phyloP scores from a whole-genome alignment of 805 yeast species.

The Lachancea sp. region DNA sequence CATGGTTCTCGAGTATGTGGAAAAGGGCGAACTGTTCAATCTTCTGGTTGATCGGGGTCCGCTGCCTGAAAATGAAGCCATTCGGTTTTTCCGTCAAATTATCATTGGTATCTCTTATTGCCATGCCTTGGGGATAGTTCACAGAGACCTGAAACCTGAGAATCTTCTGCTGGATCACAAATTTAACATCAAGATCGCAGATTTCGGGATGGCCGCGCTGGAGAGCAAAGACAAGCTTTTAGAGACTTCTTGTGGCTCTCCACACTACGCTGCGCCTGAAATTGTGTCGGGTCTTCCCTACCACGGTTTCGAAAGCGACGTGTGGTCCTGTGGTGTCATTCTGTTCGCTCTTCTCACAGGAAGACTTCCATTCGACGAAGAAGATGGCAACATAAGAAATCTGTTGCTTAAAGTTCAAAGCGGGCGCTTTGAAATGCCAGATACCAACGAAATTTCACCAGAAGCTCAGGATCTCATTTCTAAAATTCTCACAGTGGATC shows the following conservation, averaged over 20 bases:
- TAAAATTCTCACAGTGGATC: constrained; percentile 77
- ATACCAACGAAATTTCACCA: constrained; percentile 58
- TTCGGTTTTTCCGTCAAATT: constrained; percentile 81
- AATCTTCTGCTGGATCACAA: constrained; percentile 73
- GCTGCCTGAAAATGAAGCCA: constrained; percentile 83
- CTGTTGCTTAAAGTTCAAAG: constrained; percentile 83
- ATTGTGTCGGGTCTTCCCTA: constrained; percentile 91
- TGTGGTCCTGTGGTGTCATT: constrained; percentile 97
- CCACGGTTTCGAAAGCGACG: constrained; percentile 95
- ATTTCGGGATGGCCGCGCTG: constrained; percentile 98
- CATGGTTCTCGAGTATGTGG: constrained; percentile 88
- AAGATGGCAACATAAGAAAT: constrained; percentile 84
- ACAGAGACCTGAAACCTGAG: constrained; percentile 81
- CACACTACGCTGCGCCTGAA: constrained; percentile 98
- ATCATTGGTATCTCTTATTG: constrained; percentile 78
- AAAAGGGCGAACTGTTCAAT: constrained; percentile 95
- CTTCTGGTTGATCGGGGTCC: constrained; percentile 83
- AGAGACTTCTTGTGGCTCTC: constrained; percentile 96
- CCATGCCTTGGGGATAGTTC: constrained; percentile 82
- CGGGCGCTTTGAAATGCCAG: constrained; percentile 82
- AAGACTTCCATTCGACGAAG: constrained; percentile 82
- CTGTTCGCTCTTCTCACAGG: constrained; percentile 91
- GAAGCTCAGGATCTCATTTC: constrained; percentile 86
- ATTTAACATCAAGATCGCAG: constrained; percentile 90
- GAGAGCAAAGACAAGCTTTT: constrained; percentile 75